These are phyloP conservation scores for Meyerozyma sp. DNA, from an alignment of 1,139 yeast species.

Conservation along the genomic window DNA sequence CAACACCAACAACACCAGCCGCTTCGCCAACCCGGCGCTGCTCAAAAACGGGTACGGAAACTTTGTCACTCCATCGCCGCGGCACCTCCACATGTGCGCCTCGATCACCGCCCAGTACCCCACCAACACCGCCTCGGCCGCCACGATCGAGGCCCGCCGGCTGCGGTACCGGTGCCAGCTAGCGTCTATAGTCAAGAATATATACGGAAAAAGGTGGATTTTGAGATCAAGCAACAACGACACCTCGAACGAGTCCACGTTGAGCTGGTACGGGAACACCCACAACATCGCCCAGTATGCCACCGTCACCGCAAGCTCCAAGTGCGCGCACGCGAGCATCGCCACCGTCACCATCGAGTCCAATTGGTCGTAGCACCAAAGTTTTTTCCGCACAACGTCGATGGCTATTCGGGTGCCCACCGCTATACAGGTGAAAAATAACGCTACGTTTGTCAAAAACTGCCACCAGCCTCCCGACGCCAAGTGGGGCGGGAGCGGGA, in stretches of 20 bases:
- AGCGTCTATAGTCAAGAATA: background rate
- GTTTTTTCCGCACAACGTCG: conserved; percentile 1
- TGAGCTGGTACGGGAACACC: conserved; percentile 15
- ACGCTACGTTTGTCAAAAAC: conserved; percentile 17
- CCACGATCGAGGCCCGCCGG: background rate
- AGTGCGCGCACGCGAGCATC: conserved; percentile 7
- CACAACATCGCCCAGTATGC: conserved; percentile 18
- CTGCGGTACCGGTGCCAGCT: background rate
- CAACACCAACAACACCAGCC: background rate
- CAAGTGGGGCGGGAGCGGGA: conserved; percentile 15
- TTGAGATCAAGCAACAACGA: conserved; percentile 14
- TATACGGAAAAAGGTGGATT: conserved; percentile 20
- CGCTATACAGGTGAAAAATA: conserved; percentile 11
- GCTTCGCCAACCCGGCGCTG: background rate
- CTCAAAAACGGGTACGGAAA: conserved; percentile 4
- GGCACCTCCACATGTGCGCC: background rate
- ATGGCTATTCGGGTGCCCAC: conserved; percentile 3
- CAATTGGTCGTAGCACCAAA: conserved; percentile 8
- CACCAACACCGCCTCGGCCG: background rate
- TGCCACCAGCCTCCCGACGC: conserved; percentile 17
- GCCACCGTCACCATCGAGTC: background rate
- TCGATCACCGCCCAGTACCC: background rate
- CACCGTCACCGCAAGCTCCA: conserved; percentile 19
- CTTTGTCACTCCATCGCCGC: background rate
- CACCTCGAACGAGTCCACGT: conserved; percentile 15